Conservation (phyloP, 306 rosid genomes). For the Cajanus cajan region DNA sequence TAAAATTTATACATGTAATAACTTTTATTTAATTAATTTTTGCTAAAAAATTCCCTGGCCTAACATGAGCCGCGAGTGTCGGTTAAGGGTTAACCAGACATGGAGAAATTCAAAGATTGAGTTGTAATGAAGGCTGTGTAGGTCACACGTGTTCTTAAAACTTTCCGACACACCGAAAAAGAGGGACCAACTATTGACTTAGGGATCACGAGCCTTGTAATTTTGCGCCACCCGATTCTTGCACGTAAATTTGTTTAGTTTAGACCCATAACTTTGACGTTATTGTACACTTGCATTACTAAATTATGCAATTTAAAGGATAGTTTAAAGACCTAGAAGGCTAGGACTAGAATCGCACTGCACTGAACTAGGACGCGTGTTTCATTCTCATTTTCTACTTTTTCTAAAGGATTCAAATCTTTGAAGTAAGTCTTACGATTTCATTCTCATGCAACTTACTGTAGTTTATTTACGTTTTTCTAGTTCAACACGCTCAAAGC, state of each 20-base stretch:
- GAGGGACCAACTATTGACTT: constrained; percentile 6
- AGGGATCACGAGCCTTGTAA: no score
- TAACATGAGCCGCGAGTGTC: constrained; percentile 26
- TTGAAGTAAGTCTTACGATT: neutral
- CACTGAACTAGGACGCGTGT: neutral
- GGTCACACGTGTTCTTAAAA: constrained; percentile 22
- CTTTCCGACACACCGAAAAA: neutral
- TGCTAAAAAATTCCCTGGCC: neutral
- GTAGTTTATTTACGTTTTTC: neutral
- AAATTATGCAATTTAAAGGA: neutral
- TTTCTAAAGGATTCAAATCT: neutral
- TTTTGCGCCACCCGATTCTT: constrained; percentile 10
- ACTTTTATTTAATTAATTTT: neutral
- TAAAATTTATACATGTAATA: no score
- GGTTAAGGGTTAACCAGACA: constrained; percentile 34
- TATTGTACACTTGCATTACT: neutral
- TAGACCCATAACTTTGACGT: neutral
- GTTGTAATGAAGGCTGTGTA: no score
- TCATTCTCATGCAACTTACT: neutral
- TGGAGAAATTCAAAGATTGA: neutral
- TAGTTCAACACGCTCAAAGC: neutral
- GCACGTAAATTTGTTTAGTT: neutral
- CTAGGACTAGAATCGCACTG: neutral
- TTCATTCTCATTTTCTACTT: neutral
- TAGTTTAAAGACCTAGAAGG: neutral